Base-by-base conservation (phyloP, 2,329 filamentous ascomycete species). In the Thelonectria blattea region DNA sequence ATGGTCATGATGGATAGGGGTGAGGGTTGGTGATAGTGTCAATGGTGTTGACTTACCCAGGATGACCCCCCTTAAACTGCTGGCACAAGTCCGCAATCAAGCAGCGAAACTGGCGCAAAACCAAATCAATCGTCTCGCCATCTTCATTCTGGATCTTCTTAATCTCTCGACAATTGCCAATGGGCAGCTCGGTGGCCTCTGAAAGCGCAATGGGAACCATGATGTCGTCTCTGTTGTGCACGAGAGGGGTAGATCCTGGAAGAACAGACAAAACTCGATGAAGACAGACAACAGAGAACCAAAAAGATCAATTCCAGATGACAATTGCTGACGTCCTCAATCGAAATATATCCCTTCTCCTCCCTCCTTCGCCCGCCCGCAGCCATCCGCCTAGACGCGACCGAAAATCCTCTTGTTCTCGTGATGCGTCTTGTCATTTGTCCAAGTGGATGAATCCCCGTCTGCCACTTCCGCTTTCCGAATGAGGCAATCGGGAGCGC, bases 21-120 rank as follows among this genome's bases (percentile, higher is more conserved):
- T 39, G 17, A 24, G 3, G 22, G 22, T n/a, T 17, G 42, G 53
- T 39, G 57, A 30, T 22, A 39, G 2, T 7, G n/a, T 30, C n/a
- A n/a, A n/a, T 43, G 10, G 2, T 45, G 27, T 30, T 1, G 27
- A 60, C 79, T 66, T 77, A 88, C 84, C 88, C 88, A 17, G 88
- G 88, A 69, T 91, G 88, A 0, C 88, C 88, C 37, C 87, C 87
- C 63, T 85, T 85, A 74, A 89, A 91, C 65, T 91, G 88, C 71
- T 91, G 82, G 68, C 87, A 90, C 3, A 91, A 75, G 70, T 91
- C 88, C 46, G 88, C 86, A 60, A 91, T 87, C 30, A 91, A 75
- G 51, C 84, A 76, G 56, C 88, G 79, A 69, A 89, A 89, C 6
- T 83, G 84, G 66, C 81, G 82, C 52, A 90, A 74, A 2, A 88